These are phyloP conservation scores for Phytophthora meadii DNA, from an alignment of 352 stramenopile genomes.

Conservation along the genomic window DNA sequence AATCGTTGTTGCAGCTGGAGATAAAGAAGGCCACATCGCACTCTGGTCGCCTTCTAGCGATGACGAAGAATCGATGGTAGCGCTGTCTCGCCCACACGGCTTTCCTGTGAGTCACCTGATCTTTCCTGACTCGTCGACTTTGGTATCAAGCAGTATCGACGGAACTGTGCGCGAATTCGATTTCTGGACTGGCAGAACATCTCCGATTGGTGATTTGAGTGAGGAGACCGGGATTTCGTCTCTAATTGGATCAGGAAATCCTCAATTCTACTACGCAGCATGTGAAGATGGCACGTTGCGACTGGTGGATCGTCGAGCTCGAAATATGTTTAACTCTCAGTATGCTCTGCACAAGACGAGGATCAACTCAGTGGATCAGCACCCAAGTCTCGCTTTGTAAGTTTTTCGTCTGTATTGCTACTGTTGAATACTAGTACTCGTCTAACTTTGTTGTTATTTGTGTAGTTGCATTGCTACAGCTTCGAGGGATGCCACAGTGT, in stretches of 20 bases:
- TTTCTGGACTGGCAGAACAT: conserved; percentile 44
- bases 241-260: conserved; percentile 30
- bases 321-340: conserved; percentile 10
- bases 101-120: conserved; percentile 58
- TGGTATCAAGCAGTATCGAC: conserved; percentile 74
- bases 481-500: conserved; percentile 66
- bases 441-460: conserved; percentile 7
- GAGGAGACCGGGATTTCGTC: conserved; percentile 57
- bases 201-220: conserved; percentile 45
- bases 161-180: conserved; percentile 68
- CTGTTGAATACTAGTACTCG: background rate
- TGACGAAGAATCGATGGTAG: conserved; percentile 1
- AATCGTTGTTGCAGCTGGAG: conserved; percentile 63
- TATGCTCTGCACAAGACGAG: conserved; percentile 67
- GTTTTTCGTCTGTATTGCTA: conserved; percentile 12
- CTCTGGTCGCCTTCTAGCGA: conserved; percentile 19
- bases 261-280: conserved; percentile 48
- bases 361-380: conserved; percentile 77
- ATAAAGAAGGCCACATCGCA: conserved; percentile 71
- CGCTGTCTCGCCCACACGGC: conserved; percentile 60
- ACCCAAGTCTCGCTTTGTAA: conserved; percentile 61
- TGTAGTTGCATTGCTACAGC: conserved; percentile 69
- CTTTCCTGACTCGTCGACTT: conserved; percentile 53
- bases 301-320: conserved; percentile 50
- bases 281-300: conserved; percentile 60